Conservation (phyloP, 2,329 filamentous ascomycete genomes). For the Talaromyces sp. region DNA sequence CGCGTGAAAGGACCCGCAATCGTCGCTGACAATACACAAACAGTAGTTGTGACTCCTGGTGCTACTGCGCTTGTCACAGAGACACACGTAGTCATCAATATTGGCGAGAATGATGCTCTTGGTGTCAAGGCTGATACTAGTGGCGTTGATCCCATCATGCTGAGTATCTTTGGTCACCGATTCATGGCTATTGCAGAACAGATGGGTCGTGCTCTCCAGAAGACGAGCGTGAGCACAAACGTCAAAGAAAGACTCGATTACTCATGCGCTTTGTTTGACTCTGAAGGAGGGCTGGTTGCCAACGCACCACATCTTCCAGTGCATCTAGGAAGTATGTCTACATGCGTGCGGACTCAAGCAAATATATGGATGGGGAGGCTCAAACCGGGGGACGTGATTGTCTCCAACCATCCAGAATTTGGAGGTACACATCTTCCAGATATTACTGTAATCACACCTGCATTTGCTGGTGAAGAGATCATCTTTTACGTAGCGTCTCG, state of each 20-base stretch:
- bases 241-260: constrained; percentile 76
- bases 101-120: constrained; percentile 54
- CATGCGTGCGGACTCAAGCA: constrained; percentile 70
- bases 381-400: constrained; percentile 71
- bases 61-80: constrained; percentile 70
- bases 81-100: constrained; percentile 79
- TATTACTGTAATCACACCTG: constrained; percentile 71
- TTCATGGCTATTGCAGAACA: constrained; percentile 87
- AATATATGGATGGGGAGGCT: constrained; percentile 75
- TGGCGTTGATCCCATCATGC: constrained; percentile 70
- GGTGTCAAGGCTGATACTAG: constrained; percentile 48
- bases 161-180: constrained; percentile 75
- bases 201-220: constrained; percentile 75
- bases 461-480: constrained; percentile 66
- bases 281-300: constrained; percentile 67
- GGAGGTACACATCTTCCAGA: constrained; percentile 77
- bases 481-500: constrained; percentile 72
- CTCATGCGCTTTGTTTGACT: constrained; percentile 72
- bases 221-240: constrained; percentile 75
- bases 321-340: constrained; percentile 76
- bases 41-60: constrained; percentile 74
- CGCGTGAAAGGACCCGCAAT: constrained; percentile 77
- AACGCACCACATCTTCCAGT: constrained; percentile 76
- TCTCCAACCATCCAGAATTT: constrained; percentile 76
- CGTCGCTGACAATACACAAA: constrained; percentile 70